A percentile compares a stretch with the other conserved stretches of the same genome.
These are phyloP conservation scores for Pseudomonodictys pantanalensis DNA, from an alignment of 495 filamentous ascomycete species.

Conservation along the genomic window DNA sequence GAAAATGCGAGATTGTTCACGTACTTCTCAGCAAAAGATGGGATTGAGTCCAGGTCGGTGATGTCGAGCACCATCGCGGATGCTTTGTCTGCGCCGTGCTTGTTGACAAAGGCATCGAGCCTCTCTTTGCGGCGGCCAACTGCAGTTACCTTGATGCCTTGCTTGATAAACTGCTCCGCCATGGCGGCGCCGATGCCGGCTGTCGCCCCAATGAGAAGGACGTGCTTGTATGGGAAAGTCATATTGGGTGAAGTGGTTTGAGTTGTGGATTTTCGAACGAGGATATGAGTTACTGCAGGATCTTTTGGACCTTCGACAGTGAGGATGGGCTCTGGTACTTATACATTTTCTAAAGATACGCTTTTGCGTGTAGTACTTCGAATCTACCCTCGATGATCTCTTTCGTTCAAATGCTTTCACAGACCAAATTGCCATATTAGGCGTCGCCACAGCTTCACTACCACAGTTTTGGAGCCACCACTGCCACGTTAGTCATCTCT, in stretches of 20 bases:
- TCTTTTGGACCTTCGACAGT: too few relatives aligned
- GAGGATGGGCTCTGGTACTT: too few relatives aligned
- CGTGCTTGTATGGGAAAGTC: constrained; percentile 32
- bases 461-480: too few relatives aligned
- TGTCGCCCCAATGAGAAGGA: constrained; percentile 33
- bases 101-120: constrained; percentile 24
- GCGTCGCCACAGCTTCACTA: too few relatives aligned
- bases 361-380: too few relatives aligned
- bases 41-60: constrained; percentile 2
- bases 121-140: constrained; percentile 26
- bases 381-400: too few relatives aligned
- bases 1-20: neutral
- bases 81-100: constrained; percentile 13
- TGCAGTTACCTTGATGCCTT: constrained; percentile 24
- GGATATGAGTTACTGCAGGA: too few relatives aligned
- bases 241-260: constrained; percentile 6
- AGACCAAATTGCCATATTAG: too few relatives aligned
- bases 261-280: too few relatives aligned
- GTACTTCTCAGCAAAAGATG: neutral
- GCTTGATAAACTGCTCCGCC: constrained; percentile 14
- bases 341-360: too few relatives aligned
- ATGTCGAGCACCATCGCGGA: constrained; percentile 18
- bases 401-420: too few relatives aligned
- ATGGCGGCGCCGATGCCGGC: constrained; percentile 30
- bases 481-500: too few relatives aligned